phyloP scores from a whole-genome alignment of 1,284 basidiomycete genomes.

The Ganoderma boninense region DNA sequence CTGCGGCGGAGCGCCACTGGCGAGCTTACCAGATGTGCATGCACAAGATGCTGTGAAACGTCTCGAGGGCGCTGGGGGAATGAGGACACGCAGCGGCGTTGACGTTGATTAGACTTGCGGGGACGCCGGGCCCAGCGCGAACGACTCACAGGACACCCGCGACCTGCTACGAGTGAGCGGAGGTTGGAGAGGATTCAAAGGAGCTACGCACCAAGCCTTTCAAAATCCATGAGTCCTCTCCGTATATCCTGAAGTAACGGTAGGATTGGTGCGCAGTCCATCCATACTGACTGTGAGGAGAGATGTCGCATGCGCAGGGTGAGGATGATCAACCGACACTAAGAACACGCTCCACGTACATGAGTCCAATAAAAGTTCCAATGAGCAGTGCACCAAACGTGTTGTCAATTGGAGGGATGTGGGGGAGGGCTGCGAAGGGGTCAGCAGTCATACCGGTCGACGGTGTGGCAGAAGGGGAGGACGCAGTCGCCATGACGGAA shows the following conservation, averaged over 20 bases:
- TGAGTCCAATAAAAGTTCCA: conserved; percentile 26
- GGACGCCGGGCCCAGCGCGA: background rate
- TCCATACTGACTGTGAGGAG: conserved; percentile 24
- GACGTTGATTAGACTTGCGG: background rate
- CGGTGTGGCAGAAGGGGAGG: background rate
- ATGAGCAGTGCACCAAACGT: conserved; percentile 29
- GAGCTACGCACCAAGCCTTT: conserved; percentile 18
- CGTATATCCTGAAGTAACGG: conserved; percentile 24
- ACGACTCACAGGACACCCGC: conserved; percentile 18
- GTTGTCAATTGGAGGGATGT: conserved; percentile 21
- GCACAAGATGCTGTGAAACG: conserved; percentile 26
- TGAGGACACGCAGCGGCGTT: background rate
- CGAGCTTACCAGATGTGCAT: conserved; percentile 25
- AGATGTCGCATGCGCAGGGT: background rate
- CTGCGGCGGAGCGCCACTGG: background rate
- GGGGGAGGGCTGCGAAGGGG: conserved; percentile 5
- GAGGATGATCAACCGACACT: background rate
- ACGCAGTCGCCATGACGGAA: conserved; percentile 1
- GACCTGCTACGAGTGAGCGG: conserved; percentile 14
- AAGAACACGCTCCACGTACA: conserved; percentile 9
- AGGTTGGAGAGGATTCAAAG: too few relatives aligned
- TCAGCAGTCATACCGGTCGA: background rate
- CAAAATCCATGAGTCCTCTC: conserved; percentile 15
- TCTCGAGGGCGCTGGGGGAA: conserved; percentile 24
- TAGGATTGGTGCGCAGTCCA: conserved; percentile 28